Evolutionary conservation across 768 basidiomycete genomes (phyloP), one percentile per base, ranked within the genome.

Genomic region (Mycena leptocephala): DNA sequence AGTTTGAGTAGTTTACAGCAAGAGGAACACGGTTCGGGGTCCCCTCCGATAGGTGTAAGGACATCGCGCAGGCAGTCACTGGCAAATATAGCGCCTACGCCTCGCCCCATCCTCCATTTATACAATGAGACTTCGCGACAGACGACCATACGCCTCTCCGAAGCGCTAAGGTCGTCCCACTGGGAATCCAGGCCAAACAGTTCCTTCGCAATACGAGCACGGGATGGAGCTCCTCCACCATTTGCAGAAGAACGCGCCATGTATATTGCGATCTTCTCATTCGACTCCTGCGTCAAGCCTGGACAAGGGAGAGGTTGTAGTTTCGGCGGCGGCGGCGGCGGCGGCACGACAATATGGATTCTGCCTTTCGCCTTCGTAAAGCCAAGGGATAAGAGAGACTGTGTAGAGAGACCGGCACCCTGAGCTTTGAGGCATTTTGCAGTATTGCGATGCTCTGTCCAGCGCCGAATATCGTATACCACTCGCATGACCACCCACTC

Each of bases 371-470:
- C 9, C 41, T 67, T 67, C 35, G 51, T 53, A 30, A 53, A 67
- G 3, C 51, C 65, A 3, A 67, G 46, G 1, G 65, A 24, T 30
- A 67, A 53, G 2, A 67, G 35, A 7, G 65, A 67, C 32, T 51
- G 18, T 16, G 65, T 67, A 8, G 48, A 67, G 14, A 67, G 22
- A 24, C 65, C 65, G 9, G 14, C 24, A 1, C 20, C 37, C n/a
- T 32, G 6, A 3, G 46, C 22, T 37, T 51, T 67, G 6, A 16
- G 35, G 51, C 65, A 67, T 67, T 67, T 67, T 8, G 48, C 1
- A 2, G 65, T 67, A 5, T 3, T 13, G 2, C 65, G 33, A 43
- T 75, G 74, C 10, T 58, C 68, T 16, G 9, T 67, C 72, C 72
- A 74, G 7, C 72, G 62, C 3, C 6, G 14, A 4, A 56, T 18